Evolutionary conservation across 768 basidiomycete species (phyloP).

Genomic region (Pisolithus sp.): DNA sequence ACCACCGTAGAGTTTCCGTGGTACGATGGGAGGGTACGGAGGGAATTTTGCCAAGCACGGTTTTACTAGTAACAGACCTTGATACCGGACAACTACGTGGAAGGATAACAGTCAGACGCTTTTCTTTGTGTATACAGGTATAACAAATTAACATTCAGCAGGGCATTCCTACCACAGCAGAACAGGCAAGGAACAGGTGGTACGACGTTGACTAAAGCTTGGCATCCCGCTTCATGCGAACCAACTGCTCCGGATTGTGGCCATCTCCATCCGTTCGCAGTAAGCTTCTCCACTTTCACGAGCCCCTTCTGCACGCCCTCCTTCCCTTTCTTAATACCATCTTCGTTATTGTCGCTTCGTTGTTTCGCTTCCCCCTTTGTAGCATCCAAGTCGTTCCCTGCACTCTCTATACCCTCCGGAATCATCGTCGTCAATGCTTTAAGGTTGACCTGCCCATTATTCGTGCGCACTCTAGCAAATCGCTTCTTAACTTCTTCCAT

Average conservation of each 20-base stretch:
- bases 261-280: conserved; percentile 5
- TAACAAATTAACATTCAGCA: not conserved
- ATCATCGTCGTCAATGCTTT: conserved; percentile 7
- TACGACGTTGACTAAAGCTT: conserved; percentile 12
- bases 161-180: not conserved
- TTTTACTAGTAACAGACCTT: too few species aligned
- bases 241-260: conserved; percentile 7
- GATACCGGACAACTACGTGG: too few species aligned
- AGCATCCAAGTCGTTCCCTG: conserved; percentile 1
- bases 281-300: conserved; percentile 8
- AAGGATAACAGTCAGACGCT: too few species aligned
- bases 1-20: too few species aligned
- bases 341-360: not conserved
- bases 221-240: conserved; percentile 11
- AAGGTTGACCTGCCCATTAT: conserved; percentile 4
- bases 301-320: conserved; percentile 8
- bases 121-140: too few species aligned
- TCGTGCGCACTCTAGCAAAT: conserved; percentile 4
- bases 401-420: conserved; percentile 3
- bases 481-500: conserved; percentile 6
- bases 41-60: too few species aligned
- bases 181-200: not conserved
- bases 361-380: conserved; percentile 4
- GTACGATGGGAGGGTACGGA: too few species aligned
- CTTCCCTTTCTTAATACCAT: conserved; percentile 3